phyloP scores from a whole-genome alignment of 2,329 filamentous ascomycete species.

The Colletotrichum truncatum region DNA sequence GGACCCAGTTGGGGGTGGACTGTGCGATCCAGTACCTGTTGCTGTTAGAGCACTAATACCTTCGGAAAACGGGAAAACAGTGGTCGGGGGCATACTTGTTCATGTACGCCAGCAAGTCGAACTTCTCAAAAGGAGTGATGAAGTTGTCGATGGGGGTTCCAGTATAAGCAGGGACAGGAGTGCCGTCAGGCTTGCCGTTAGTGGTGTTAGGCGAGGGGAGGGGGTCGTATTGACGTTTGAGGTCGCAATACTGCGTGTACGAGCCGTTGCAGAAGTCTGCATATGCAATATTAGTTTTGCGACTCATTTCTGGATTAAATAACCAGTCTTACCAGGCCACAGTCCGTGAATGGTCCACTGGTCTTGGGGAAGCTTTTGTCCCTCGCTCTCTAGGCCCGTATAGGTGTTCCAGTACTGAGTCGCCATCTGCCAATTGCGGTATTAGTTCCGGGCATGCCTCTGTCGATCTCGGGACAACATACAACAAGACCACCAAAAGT shows the following conservation, averaged over 20 bases:
- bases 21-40: constrained; percentile 66
- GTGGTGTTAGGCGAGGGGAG: constrained; percentile 70
- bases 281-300: too few relatives aligned
- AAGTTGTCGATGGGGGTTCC: constrained; percentile 67
- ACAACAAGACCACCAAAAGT: constrained; percentile 70
- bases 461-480: constrained; percentile 25
- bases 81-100: constrained; percentile 51
- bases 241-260: constrained; percentile 75
- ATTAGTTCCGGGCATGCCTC: background rate
- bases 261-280: constrained; percentile 59
- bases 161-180: constrained; percentile 64
- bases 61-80: background rate
- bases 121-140: constrained; percentile 64
- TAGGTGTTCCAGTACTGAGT: constrained; percentile 74
- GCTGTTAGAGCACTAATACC: constrained; percentile 22
- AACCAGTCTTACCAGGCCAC: constrained; percentile 56
- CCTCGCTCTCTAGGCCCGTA: constrained; percentile 65
- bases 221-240: constrained; percentile 72
- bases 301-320: too few relatives aligned
- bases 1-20: constrained; percentile 61
- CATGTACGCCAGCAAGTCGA: constrained; percentile 72
- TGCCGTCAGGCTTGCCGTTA: constrained; percentile 60
- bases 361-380: constrained; percentile 66
- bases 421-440: constrained; percentile 46
- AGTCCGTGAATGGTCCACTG: constrained; percentile 69